Conservation (phyloP, 495 filamentous ascomycete genomes). For the Antarctomyces pellizariae region DNA sequence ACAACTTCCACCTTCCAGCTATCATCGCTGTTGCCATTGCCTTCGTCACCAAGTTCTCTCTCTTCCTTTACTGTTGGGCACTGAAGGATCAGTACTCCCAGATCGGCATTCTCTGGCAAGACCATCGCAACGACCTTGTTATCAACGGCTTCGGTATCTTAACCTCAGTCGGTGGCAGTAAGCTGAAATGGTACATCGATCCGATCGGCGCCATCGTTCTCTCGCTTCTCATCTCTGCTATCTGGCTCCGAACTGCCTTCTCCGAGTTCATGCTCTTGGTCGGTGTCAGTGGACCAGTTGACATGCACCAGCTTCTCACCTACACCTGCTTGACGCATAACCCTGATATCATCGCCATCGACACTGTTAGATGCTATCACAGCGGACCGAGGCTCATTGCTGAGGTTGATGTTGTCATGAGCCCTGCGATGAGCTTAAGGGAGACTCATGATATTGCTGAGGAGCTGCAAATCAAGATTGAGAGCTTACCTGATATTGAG, state of each 20-base stretch:
- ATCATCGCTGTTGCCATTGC: constrained; percentile 73
- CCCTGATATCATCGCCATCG: constrained; percentile 54
- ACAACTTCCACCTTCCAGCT: constrained; percentile 57
- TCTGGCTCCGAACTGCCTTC: constrained; percentile 75
- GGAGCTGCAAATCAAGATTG: constrained; percentile 81
- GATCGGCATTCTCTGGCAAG: constrained; percentile 80
- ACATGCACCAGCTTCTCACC: constrained; percentile 81
- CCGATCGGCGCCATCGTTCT: constrained; percentile 76
- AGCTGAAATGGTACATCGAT: constrained; percentile 88
- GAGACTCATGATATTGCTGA: constrained; percentile 88
- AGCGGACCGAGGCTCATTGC: constrained; percentile 74
- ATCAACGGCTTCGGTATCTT: constrained; percentile 83
- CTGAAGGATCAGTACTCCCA: constrained; percentile 75
- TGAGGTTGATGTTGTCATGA: constrained; percentile 81
- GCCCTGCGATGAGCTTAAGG: constrained; percentile 36
- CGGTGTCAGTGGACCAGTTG: constrained; percentile 63
- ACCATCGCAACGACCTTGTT: constrained; percentile 73
- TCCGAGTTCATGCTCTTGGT: constrained; percentile 77
- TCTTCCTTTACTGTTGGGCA: constrained; percentile 86
- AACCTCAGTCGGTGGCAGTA: constrained; percentile 66
- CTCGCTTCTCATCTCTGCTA: constrained; percentile 43
- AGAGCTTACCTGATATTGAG: constrained; percentile 81
- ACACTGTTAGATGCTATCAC: constrained; percentile 87
- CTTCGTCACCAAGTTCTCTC: constrained; percentile 55
- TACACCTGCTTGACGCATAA: constrained; percentile 95